A percentile compares a stretch with the other conserved stretches of the same genome.
Conservation (phyloP, 2,329 filamentous ascomycete genomes). For the Sclerotinia sclerotiorum region DNA sequence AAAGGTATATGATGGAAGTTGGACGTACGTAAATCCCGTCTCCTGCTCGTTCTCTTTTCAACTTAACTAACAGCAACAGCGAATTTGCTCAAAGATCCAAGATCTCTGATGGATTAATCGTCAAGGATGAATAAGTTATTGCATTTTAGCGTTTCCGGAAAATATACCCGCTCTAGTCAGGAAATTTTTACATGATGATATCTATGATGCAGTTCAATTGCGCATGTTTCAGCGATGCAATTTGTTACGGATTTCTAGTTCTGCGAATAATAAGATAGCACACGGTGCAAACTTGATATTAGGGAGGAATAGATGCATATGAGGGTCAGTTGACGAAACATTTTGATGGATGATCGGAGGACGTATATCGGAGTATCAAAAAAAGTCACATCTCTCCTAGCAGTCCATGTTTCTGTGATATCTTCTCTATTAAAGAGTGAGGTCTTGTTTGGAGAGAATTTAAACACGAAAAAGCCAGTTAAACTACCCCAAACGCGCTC, state of each 20-base stretch:
- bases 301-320: constrained; percentile 3
- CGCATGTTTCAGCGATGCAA: constrained; percentile 8
- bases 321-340: background rate
- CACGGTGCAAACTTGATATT: constrained; percentile 8
- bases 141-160: constrained; percentile 21
- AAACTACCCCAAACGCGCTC: background rate
- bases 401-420: background rate
- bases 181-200: constrained; percentile 18
- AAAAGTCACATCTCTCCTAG: background rate
- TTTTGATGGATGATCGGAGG: background rate
- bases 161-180: constrained; percentile 24
- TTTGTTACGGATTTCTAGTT: background rate
- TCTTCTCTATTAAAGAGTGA: background rate
- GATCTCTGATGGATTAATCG: constrained; percentile 61
- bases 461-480: background rate
- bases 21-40: constrained; percentile 71
- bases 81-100: constrained; percentile 68
- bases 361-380: background rate
- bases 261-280: constrained; percentile 1
- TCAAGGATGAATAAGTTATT: constrained; percentile 45
- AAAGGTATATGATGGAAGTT: constrained; percentile 91
- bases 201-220: constrained; percentile 6
- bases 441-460: background rate
- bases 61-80: constrained; percentile 42
- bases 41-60: background rate